These are phyloP conservation scores for Fusarium keratoplasticum DNA, from an alignment of 2,329 filamentous ascomycete species.

Conservation along the genomic window DNA sequence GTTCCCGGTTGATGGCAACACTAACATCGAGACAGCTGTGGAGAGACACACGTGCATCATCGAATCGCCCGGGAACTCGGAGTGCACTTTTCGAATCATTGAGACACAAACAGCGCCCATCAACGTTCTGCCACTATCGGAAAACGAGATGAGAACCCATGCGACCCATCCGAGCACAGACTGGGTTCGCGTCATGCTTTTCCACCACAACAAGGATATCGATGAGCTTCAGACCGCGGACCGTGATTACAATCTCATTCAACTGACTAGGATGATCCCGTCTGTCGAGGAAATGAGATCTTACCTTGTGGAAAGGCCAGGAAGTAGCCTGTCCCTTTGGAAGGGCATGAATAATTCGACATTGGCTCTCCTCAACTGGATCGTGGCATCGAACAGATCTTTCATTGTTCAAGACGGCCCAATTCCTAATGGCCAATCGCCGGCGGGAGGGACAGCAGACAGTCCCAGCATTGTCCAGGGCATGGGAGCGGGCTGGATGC, in stretches of 20 bases:
- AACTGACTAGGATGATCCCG: conserved; percentile 70
- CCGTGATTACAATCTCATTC: conserved; percentile 46
- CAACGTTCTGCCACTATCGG: neutral
- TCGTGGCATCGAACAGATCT: conserved; percentile 89
- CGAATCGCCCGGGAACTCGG: conserved; percentile 2
- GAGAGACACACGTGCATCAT: conserved; percentile 36
- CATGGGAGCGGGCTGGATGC: conserved; percentile 72
- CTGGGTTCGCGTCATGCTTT: conserved; percentile 38
- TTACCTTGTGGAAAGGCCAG: conserved; percentile 56
- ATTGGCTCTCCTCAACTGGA: conserved; percentile 81
- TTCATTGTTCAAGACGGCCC: conserved; percentile 81
- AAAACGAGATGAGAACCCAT: neutral
- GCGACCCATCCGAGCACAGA: neutral
- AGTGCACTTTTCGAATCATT: conserved; percentile 28
- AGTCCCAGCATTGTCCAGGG: conserved; percentile 66
- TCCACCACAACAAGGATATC: conserved; percentile 40
- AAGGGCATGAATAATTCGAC: conserved; percentile 73
- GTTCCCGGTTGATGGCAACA: neutral
- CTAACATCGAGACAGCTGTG: conserved; percentile 20
- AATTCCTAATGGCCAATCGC: conserved; percentile 34
- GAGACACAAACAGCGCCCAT: conserved; percentile 4
- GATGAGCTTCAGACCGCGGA: conserved; percentile 27
- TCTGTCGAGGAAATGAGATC: conserved; percentile 67
- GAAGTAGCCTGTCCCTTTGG: conserved; percentile 55
- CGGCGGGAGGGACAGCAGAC: conserved; percentile 38